A percentile compares a stretch with the other conserved stretches of the same genome.
Evolutionary conservation across 192 early-diverging fungal genomes (phyloP).

Genomic region (Backusella liffmaniae): DNA sequence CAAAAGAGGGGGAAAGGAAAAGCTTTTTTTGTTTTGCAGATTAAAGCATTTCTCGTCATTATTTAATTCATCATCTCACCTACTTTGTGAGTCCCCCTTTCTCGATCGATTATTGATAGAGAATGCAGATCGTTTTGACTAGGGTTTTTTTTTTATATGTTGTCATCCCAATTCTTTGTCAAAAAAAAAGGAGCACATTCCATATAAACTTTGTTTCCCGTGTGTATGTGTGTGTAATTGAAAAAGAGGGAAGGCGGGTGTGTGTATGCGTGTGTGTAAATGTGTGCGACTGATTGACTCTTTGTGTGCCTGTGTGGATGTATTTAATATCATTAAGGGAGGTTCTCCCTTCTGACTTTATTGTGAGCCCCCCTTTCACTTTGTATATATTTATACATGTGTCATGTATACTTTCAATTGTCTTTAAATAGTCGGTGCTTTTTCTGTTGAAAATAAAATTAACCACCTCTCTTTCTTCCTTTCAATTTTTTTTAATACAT

Average conservation of each 20-base stretch:
- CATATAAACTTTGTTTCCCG: conserved; percentile 15
- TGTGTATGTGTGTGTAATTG: background rate
- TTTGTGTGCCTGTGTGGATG: conserved; percentile 9
- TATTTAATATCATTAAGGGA: conserved; percentile 10
- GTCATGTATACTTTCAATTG: background rate
- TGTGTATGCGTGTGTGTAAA: background rate
- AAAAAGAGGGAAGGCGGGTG: background rate
- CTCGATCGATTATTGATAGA: conserved; percentile 17
- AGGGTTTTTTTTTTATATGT: background rate
- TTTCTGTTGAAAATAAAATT: conserved; percentile 14
- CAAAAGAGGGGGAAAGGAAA: background rate
- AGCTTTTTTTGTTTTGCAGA: background rate
- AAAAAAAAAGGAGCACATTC: conserved; percentile 10
- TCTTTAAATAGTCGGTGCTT: conserved; percentile 8
- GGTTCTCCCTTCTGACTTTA: conserved; percentile 8
- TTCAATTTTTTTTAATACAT: conserved; percentile 11
- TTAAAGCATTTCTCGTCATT: conserved; percentile 9
- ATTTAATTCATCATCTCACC: conserved; percentile 3
- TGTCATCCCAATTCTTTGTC: conserved; percentile 16
- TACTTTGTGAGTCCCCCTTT: background rate
- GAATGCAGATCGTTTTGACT: conserved; percentile 10
- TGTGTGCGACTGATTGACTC: conserved; percentile 5
- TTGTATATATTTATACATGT: conserved; percentile 8
- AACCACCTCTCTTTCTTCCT: background rate
- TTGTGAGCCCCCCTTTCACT: conserved; percentile 3